phyloP scores from a whole-genome alignment of 2,329 filamentous ascomycete species.

The Colletotrichum tanaceti region DNA sequence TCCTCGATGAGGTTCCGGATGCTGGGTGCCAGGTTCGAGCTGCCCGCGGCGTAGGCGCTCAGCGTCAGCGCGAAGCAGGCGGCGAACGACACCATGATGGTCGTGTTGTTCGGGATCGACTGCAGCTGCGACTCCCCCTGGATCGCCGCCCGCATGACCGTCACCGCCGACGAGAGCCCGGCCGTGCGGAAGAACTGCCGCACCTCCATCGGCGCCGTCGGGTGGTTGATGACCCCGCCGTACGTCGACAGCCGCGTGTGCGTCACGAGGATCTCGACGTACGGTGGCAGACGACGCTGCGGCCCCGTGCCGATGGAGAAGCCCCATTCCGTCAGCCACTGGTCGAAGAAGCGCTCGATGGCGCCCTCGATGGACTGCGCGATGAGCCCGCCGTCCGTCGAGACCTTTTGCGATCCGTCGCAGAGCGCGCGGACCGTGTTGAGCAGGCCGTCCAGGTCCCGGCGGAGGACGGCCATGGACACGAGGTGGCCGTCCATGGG shows the following conservation, averaged over 20 bases:
- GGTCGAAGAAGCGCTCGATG: constrained; percentile 74
- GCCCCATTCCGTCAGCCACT: constrained; percentile 74
- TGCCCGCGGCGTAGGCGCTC: constrained; percentile 68
- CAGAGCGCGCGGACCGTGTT: constrained; percentile 68
- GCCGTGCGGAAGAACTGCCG: constrained; percentile 79
- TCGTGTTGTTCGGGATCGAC: constrained; percentile 83
- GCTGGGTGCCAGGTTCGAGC: constrained; percentile 70
- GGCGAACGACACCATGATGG: constrained; percentile 83
- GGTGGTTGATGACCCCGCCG: constrained; percentile 79
- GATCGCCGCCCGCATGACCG: constrained; percentile 78
- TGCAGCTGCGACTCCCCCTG: constrained; percentile 76
- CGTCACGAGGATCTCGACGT: constrained; percentile 79
- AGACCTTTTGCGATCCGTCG: constrained; percentile 63
- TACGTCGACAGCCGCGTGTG: constrained; percentile 82
- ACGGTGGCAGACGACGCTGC: constrained; percentile 72
- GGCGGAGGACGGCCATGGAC: constrained; percentile 75
- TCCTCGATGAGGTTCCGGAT: constrained; percentile 75
- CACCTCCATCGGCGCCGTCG: constrained; percentile 75
- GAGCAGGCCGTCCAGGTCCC: constrained; percentile 72
- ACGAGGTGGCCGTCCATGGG: constrained; percentile 77
- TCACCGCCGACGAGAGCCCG: constrained; percentile 77
- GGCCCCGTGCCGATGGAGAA: constrained; percentile 65
- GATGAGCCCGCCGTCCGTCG: constrained; percentile 63
- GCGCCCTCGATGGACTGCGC: constrained; percentile 68
- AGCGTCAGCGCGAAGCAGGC: constrained; percentile 76